phyloP scores from a whole-genome alignment of 2,329 filamentous ascomycete genomes.

The Fusarium bulbicola region DNA sequence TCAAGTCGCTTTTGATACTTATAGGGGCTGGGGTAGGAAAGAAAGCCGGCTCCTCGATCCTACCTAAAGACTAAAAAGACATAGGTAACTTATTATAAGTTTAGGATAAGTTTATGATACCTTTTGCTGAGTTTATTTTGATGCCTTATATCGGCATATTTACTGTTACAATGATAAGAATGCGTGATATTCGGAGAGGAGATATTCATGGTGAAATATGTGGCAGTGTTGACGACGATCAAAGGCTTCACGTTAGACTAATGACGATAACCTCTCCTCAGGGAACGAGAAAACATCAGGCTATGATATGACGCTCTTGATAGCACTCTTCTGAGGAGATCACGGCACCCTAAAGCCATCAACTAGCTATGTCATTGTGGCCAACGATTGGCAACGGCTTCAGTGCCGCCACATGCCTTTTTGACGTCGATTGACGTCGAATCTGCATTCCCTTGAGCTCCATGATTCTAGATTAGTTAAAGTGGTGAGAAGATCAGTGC shows the following conservation, averaged over 20 bases:
- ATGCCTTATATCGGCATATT: too few relatives aligned
- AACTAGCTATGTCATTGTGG: not conserved
- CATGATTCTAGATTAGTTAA: not conserved
- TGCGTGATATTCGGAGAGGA: too few relatives aligned
- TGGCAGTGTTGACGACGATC: too few relatives aligned
- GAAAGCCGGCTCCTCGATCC: not conserved
- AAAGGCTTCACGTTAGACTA: too few relatives aligned
- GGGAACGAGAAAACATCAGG: too few relatives aligned
- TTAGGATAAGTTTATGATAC: not conserved
- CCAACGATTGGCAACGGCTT: not conserved
- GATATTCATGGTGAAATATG: too few relatives aligned
- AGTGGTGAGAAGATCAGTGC: not conserved
- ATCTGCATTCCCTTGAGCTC: not conserved
- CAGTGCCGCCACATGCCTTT: not conserved
- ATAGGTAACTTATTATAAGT: fast-evolving
- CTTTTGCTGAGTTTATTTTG: not conserved
- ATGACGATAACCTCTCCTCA: too few relatives aligned
- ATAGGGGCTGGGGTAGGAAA: not conserved
- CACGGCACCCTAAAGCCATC: not conserved
- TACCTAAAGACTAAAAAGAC: not conserved
- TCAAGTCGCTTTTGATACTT: too few relatives aligned
- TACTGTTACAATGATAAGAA: too few relatives aligned
- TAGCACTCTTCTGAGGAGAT: too few relatives aligned
- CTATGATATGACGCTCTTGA: too few relatives aligned
- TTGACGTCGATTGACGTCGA: not conserved